These are phyloP conservation scores for Hypomontagnella monticulosa DNA, from an alignment of 495 filamentous ascomycete genomes.

Conservation along the genomic window DNA sequence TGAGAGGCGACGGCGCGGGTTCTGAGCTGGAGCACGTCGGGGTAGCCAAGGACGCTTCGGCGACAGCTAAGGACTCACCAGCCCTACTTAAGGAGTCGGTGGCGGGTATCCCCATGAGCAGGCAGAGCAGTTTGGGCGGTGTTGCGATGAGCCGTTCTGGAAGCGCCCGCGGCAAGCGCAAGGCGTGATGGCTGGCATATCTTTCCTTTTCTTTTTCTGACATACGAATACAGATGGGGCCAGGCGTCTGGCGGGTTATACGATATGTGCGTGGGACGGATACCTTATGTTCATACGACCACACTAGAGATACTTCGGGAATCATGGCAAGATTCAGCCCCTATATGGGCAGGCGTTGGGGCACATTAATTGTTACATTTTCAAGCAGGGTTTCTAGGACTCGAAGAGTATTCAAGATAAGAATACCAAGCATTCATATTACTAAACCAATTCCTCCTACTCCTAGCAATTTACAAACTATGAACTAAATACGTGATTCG, in stretches of 20 bases:
- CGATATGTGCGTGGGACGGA: not conserved
- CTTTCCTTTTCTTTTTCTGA: not conserved
- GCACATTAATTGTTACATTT: not conserved
- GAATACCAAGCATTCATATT: not conserved
- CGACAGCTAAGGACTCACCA: constrained; percentile 53
- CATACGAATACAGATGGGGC: not conserved
- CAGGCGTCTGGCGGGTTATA: not conserved
- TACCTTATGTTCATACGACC: too few relatives aligned
- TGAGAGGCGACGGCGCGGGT: constrained; percentile 40
- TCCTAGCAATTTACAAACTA: too few relatives aligned
- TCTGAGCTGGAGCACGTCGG: constrained; percentile 10
- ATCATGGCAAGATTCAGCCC: not conserved
- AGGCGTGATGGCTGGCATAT: constrained; percentile 21
- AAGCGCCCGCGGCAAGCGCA: constrained; percentile 50
- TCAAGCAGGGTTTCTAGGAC: too few relatives aligned
- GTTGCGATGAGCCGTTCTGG: constrained; percentile 59
- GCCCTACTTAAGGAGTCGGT: constrained; percentile 27
- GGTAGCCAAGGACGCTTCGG: constrained; percentile 35
- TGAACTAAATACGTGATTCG: not conserved
- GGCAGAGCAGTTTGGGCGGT: constrained; percentile 59
- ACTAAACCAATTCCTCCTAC: not conserved
- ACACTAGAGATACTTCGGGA: not conserved
- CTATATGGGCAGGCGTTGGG: constrained; percentile 2
- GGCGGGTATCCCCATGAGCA: constrained; percentile 58
- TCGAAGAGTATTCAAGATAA: not conserved